Base-by-base conservation (phyloP, 2,329 filamentous ascomycete genomes). In the Claviceps humidiphila region DNA sequence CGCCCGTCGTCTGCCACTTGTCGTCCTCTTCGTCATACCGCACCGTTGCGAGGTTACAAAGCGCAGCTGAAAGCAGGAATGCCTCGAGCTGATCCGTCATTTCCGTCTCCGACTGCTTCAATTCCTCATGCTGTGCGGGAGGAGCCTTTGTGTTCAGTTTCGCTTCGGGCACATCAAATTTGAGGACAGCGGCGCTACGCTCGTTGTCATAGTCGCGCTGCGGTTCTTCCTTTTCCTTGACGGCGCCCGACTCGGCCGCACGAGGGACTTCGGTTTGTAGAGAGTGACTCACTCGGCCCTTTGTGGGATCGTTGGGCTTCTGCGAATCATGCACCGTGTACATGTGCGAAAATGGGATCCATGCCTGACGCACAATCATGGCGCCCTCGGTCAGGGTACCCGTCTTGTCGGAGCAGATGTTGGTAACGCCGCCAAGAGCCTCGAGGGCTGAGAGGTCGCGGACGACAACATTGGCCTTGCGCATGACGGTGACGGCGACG, bases 361-460 rank as follows among this genome's bases (percentile, higher is more conserved):
- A 85, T 0, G 77, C 80, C 61, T 82, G 82, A 56, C 80, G 74
- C 16, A 82, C 78, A 56, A 85, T 80, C 83, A 86, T 86, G 59
- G 81, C 81, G 39, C 82, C 80, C 58, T 82, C 78, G 0, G 81
- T 84, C 14, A 84, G 68, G 0, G 84, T 87, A 14, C 84, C 84
- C 0, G 83, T 87, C 67, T 86, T 86, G 68, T 86, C 83, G 24
- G 82, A 85, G 66, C 83, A 87, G 59, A 87, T 84, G 61, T 85
- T 81, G 53, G 82, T 86, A 24, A 87, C 82, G 44, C 80, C 82
- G 13, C 84, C 84, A 2, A 87, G 74, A 13, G 82, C 81, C 59
- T 87, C 84, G 0, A 87, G 73, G 0, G 81, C 80, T 3, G 80
- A 80, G 44, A 87, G 71, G 59, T 85, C 82, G 57, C 80, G 74